Percentiles rank a stretch among this genome's conserved stretches.
Conservation (phyloP, 768 basidiomycete species). For the Tricholoma matsutake region DNA sequence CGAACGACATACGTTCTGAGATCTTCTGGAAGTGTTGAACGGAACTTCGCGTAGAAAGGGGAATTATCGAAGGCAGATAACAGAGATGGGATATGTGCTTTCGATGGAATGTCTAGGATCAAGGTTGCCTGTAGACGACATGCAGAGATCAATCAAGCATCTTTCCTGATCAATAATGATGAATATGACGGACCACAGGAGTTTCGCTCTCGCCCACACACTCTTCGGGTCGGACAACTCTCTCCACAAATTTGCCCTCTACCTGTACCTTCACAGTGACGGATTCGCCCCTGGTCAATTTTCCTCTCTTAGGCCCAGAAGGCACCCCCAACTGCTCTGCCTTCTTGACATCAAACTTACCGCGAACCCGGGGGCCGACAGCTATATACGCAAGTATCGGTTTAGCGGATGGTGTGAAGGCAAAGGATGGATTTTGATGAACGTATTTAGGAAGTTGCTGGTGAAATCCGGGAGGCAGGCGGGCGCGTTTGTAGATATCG, state of each 20-base stretch:
- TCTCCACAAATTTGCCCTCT: slow-evolving; percentile 36
- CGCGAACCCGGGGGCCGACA: slow-evolving; percentile 51
- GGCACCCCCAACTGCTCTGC: slow-evolving; percentile 65
- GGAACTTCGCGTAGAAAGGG: slow-evolving; percentile 46
- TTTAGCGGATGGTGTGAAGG: slow-evolving; percentile 13
- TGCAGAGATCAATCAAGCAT: neutral
- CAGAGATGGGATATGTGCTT: slow-evolving; percentile 52
- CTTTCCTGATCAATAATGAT: neutral
- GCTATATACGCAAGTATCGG: slow-evolving; percentile 48
- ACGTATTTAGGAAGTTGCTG: slow-evolving; percentile 36
- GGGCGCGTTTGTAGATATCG: slow-evolving; percentile 27
- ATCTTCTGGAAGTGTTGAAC: slow-evolving; percentile 38
- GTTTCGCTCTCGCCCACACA: slow-evolving; percentile 51
- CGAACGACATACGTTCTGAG: slow-evolving; percentile 44
- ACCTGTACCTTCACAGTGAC: slow-evolving; percentile 55
- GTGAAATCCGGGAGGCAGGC: slow-evolving; percentile 33
- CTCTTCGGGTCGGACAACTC: slow-evolving; percentile 59
- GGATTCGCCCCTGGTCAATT: slow-evolving; percentile 60
- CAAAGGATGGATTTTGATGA: slow-evolving; percentile 11
- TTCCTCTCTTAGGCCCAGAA: slow-evolving; percentile 52
- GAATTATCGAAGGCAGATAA: slow-evolving; percentile 44
- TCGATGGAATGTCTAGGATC: slow-evolving; percentile 69
- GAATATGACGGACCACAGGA: slow-evolving; percentile 34
- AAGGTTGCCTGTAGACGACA: slow-evolving; percentile 47
- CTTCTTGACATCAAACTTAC: slow-evolving; percentile 70